These are phyloP conservation scores for Marasmius tenuissimus DNA, from an alignment of 1,284 basidiomycete species.

Conservation along the genomic window DNA sequence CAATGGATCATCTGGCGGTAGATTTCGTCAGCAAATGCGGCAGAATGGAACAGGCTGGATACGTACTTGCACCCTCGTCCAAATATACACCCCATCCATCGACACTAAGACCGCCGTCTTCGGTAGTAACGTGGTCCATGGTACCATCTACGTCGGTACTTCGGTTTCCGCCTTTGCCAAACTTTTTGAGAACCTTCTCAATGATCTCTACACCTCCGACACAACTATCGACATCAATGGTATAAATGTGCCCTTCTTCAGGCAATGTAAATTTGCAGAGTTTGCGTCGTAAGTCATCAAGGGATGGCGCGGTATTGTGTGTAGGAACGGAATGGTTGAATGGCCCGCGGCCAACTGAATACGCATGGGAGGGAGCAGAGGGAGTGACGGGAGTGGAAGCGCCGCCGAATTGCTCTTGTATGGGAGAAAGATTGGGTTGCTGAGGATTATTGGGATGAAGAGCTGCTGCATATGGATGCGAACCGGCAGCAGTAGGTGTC, in stretches of 20 bases:
- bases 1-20: constrained; percentile 60
- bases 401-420: constrained; percentile 59
- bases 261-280: constrained; percentile 85
- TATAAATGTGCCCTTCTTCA: constrained; percentile 73
- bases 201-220: constrained; percentile 81
- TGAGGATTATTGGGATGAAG: constrained; percentile 33
- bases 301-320: constrained; percentile 48
- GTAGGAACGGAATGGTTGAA: constrained; percentile 47
- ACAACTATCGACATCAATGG: constrained; percentile 80
- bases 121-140: constrained; percentile 52
- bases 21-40: background rate
- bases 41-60: constrained; percentile 10
- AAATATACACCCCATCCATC: constrained; percentile 89
- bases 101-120: constrained; percentile 69
- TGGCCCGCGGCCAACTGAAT: constrained; percentile 55
- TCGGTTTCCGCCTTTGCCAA: constrained; percentile 66
- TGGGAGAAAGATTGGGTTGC: constrained; percentile 61
- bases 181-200: constrained; percentile 85
- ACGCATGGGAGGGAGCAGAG: constrained; percentile 49
- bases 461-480: constrained; percentile 53
- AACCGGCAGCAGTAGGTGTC: constrained; percentile 40
- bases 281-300: constrained; percentile 79
- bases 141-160: constrained; percentile 47
- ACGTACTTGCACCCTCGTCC: constrained; percentile 59
- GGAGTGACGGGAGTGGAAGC: constrained; percentile 40